phyloP scores from a whole-genome alignment of 495 filamentous ascomycete genomes.

The Aspergillus sparsus region DNA sequence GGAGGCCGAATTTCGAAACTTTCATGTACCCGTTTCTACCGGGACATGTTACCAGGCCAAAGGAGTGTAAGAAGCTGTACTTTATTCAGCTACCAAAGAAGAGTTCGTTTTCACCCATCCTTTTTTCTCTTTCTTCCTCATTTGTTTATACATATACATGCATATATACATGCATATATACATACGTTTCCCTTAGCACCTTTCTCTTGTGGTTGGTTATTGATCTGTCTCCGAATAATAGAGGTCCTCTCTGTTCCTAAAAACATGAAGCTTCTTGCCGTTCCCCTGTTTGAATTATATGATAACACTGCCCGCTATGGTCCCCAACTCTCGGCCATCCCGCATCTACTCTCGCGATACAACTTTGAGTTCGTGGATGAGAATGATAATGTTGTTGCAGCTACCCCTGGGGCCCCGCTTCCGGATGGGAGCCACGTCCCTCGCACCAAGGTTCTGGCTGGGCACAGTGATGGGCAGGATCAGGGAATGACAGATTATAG shows the following conservation, averaged over 20 bases:
- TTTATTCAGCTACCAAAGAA: conserved; percentile 90
- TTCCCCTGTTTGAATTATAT: conserved; percentile 95
- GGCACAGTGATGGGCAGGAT: conserved; percentile 54
- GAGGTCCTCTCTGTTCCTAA: conserved; percentile 97
- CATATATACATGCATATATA: no score
- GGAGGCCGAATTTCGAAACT: conserved; percentile 97
- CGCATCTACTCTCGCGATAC: conserved; percentile 88
- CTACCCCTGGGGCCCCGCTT: conserved; percentile 68
- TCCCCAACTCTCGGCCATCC: conserved; percentile 93
- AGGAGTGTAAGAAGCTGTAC: conserved; percentile 99
- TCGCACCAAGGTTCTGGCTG: conserved; percentile 74
- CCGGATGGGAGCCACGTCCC: conserved; percentile 46
- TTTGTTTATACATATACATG: not conserved
- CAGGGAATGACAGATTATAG: conserved; percentile 44
- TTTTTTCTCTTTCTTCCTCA: not conserved
- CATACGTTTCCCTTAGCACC: no score
- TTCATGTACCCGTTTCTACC: conserved; percentile 99
- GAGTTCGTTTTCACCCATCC: conserved; percentile 59
- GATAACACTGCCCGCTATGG: conserved; percentile 95
- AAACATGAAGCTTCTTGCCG: conserved; percentile 98
- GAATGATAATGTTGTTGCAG: conserved; percentile 80
- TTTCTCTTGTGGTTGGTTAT: not conserved
- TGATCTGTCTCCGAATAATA: conserved; percentile 33
- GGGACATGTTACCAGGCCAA: conserved; percentile 90
- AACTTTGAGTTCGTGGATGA: conserved; percentile 99